Evolutionary conservation across 78 protist genomes (phyloP).

Genomic region (Creolimax fragrantissima): DNA sequence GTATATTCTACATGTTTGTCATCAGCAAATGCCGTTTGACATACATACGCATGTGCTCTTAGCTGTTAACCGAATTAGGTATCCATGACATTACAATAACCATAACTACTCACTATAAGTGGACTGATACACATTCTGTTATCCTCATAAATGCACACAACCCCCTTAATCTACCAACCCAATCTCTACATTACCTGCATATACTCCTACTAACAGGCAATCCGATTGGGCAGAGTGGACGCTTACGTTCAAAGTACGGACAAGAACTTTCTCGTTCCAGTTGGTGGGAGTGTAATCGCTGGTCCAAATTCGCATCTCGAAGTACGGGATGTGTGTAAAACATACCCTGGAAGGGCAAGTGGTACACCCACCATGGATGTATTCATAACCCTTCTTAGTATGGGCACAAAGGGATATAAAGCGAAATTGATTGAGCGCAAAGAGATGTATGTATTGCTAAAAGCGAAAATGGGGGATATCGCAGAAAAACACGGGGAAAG

Average conservation of each 20-base stretch:
- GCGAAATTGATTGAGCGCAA: slow-evolving; percentile 12
- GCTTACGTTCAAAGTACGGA: slow-evolving; percentile 91
- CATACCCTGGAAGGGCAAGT: slow-evolving; percentile 75
- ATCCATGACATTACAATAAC: no score
- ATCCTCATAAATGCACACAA: no score
- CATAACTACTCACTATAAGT: no score
- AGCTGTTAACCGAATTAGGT: no score
- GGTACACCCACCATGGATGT: slow-evolving; percentile 71
- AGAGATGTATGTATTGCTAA: slow-evolving; percentile 26
- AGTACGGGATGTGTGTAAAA: slow-evolving; percentile 32
- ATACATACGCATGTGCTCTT: no score
- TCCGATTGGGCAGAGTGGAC: slow-evolving; percentile 68
- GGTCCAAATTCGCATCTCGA: slow-evolving; percentile 21
- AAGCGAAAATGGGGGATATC: neutral
- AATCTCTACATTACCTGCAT: no score
- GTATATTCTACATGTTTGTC: no score
- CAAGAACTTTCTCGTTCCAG: slow-evolving; percentile 97
- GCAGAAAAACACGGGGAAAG: slow-evolving; percentile 49
- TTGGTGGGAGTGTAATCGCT: slow-evolving; percentile 91
- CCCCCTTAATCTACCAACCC: no score
- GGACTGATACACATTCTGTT: no score
- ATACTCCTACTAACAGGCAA: no score
- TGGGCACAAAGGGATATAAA: slow-evolving; percentile 71
- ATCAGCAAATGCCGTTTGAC: no score
- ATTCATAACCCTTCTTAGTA: slow-evolving; percentile 80